Conservation (phyloP, 2,329 filamentous ascomycete species). For the Xylariomycetidae sp. region DNA sequence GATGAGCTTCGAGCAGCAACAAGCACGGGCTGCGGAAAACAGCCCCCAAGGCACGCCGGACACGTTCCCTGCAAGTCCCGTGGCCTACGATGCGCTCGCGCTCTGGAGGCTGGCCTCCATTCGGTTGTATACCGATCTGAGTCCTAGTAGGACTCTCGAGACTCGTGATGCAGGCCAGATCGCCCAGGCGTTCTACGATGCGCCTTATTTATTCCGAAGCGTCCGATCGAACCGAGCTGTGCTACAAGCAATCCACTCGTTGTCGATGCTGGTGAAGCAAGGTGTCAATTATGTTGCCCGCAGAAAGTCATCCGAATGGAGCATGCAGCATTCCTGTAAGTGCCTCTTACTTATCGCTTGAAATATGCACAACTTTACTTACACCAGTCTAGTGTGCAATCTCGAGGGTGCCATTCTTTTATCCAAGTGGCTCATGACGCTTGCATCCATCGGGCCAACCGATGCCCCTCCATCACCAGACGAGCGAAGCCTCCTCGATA, state of each 20-base stretch:
- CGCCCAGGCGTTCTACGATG: constrained; percentile 52
- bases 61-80: constrained; percentile 48
- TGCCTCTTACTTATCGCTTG: constrained; percentile 19
- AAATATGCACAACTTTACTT: constrained; percentile 2
- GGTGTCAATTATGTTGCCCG: constrained; percentile 58
- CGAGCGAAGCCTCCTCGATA: constrained; percentile 49
- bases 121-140: constrained; percentile 59
- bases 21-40: constrained; percentile 43
- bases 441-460: constrained; percentile 44
- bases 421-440: constrained; percentile 54
- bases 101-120: constrained; percentile 57
- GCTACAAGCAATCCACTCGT: constrained; percentile 61
- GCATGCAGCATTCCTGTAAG: constrained; percentile 56
- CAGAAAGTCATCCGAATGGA: constrained; percentile 56
- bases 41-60: constrained; percentile 42
- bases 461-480: constrained; percentile 45
- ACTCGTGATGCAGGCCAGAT: constrained; percentile 58
- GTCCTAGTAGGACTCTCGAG: constrained; percentile 56
- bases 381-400: constrained; percentile 43
- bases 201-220: constrained; percentile 53
- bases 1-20: constrained; percentile 50
- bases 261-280: constrained; percentile 60
- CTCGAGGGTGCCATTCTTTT: constrained; percentile 56
- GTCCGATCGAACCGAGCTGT: constrained; percentile 57
- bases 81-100: constrained; percentile 62